phyloP scores from a whole-genome alignment of 2,329 filamentous ascomycete genomes.

The Lasiodiplodia sp. region DNA sequence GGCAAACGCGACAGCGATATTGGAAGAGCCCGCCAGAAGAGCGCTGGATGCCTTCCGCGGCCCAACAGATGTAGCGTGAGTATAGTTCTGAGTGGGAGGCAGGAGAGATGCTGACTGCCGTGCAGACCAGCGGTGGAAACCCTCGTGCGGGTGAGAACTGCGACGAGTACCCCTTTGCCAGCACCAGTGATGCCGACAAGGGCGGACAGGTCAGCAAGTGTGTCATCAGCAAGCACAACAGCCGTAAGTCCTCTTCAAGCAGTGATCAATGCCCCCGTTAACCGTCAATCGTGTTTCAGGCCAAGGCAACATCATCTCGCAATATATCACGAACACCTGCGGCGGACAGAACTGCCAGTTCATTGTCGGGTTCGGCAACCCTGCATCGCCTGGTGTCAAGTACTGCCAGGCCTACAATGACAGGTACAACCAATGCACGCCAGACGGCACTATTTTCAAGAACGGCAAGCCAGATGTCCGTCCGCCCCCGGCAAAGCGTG shows the following conservation, averaged over 20 bases:
- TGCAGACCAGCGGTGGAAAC: neutral
- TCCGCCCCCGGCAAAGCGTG: neutral
- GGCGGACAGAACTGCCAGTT: neutral
- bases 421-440: neutral
- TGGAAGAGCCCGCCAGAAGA: neutral
- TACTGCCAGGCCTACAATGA: neutral
- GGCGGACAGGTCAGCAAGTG: neutral
- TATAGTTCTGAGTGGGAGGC: neutral
- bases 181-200: neutral
- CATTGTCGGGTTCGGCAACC: neutral
- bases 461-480: neutral
- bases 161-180: neutral
- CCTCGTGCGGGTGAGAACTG: neutral
- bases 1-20: neutral
- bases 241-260: conserved; percentile 30
- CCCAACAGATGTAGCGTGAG: neutral
- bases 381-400: neutral
- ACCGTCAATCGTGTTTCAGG: neutral
- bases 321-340: neutral
- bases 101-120: neutral
- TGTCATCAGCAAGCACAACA: conserved; percentile 35
- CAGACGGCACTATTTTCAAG: neutral
- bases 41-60: neutral
- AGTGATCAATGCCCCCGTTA: too few relatives aligned
- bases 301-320: neutral